Evolutionary conservation across 2,329 filamentous ascomycete genomes (phyloP), one percentile per base, ranked within the genome.

Genomic region (Diaporthe batatas): DNA sequence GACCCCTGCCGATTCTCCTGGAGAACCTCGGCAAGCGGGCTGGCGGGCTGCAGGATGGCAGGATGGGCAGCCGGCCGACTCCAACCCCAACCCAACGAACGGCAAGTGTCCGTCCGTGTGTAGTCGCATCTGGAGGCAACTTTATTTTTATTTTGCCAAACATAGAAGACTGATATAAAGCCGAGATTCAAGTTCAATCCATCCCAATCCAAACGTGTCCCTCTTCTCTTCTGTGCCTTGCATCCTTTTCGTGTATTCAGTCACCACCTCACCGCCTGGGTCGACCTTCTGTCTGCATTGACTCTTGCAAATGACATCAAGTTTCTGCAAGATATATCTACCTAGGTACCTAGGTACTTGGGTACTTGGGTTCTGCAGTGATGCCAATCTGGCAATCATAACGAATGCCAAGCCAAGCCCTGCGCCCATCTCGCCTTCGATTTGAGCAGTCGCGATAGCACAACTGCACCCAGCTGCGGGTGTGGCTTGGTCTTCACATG

Each of bases 401-500:
- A 25, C n/a, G 32, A 14, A 10, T 51, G 11, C 32, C 6, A 39
- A 39, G 1, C 47, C 39, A 42, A 42, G 39, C 14, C 32, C 25
- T 29, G n/a, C 32, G 10, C 23, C 21, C 5, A 14, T n/a, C 36
- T 53, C 18, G 32, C 34, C 23, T 16, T 42, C 23, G 53, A 42
- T 39, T 29, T 21, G 11, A 53, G 10, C 54, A 42, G 44, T 21
- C 44, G 23, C 23, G 29, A 2, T 11, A 14, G 14, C 59, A 39
- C 32, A 25, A 49, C 34, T 49, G 49, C 62, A 53, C 62, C 32
- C 39, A 42, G 62, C 62, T 21, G 47, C 29, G 12, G 25, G 14
- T 51, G 62, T 67, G 53, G 59, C 49, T 71, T 71, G 62, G 68
- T 73, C 62, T 72, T 73, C 72, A 73, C 72, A 73, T 73, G 72